These are phyloP conservation scores for Colletotrichum sp. DNA, from an alignment of 2,329 filamentous ascomycete genomes.

Conservation along the genomic window DNA sequence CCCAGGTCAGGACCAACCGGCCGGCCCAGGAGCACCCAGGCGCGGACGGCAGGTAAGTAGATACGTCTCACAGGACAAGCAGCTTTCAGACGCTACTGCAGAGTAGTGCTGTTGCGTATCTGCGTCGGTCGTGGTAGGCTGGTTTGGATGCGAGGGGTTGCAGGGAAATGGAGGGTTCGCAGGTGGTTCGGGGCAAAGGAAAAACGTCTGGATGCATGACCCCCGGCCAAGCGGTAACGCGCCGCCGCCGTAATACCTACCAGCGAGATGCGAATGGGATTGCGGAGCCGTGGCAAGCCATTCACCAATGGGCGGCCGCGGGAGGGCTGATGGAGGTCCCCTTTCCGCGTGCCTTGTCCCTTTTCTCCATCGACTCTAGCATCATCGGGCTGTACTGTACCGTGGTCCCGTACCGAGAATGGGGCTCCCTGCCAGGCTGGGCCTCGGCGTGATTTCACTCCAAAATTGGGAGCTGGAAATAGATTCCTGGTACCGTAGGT, in stretches of 20 bases:
- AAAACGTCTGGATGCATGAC: neutral
- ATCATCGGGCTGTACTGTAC: slow-evolving; percentile 16
- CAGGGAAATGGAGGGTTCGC: slow-evolving; percentile 15
- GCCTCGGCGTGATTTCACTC: neutral
- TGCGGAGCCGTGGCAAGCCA: slow-evolving; percentile 2
- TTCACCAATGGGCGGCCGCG: neutral
- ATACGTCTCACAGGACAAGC: neutral
- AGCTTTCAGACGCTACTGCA: neutral
- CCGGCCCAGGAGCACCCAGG: slow-evolving; percentile 13
- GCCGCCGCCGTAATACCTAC: neutral
- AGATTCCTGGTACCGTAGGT: neutral
- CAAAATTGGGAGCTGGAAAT: neutral
- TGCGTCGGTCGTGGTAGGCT: neutral
- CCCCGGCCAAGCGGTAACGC: slow-evolving; percentile 22
- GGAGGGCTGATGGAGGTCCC: neutral
- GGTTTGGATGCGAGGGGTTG: slow-evolving; percentile 5
- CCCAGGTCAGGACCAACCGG: slow-evolving; percentile 11
- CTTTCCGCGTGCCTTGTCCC: slow-evolving; percentile 15
- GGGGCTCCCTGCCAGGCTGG: neutral
- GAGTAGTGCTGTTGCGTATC: neutral
- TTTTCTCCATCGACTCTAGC: slow-evolving; percentile 7
- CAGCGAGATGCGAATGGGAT: slow-evolving; percentile 3
- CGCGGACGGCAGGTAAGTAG: slow-evolving; percentile 1
- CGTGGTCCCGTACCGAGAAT: slow-evolving; percentile 6
- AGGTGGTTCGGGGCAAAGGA: slow-evolving; percentile 22